Percentiles rank a stretch among this genome's conserved stretches.
Evolutionary conservation across 2,329 filamentous ascomycete species (phyloP).

Genomic region (Lachnum nothofagi): DNA sequence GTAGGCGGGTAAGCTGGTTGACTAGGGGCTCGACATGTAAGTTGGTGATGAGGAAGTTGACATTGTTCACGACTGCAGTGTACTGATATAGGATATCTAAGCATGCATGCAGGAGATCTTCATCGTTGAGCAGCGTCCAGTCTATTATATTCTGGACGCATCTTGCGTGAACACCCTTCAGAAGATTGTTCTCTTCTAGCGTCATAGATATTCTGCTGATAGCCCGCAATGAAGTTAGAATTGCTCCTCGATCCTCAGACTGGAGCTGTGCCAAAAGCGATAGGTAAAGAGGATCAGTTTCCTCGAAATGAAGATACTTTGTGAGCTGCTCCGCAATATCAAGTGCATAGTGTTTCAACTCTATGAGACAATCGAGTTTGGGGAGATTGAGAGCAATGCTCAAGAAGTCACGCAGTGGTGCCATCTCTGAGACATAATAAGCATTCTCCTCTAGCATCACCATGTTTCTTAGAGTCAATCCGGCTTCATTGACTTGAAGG

Average conservation of each 20-base stretch:
- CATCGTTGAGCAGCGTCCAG: conserved; percentile 78
- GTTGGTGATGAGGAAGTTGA: conserved; percentile 63
- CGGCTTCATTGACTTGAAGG: conserved; percentile 76
- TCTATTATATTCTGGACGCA: conserved; percentile 64
- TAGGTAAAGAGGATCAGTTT: conserved; percentile 72
- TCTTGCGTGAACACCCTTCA: conserved; percentile 63
- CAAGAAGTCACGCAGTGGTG: conserved; percentile 72
- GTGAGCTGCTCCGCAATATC: conserved; percentile 91
- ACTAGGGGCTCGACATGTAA: conserved; percentile 63
- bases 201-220: conserved; percentile 86
- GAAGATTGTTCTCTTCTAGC: conserved; percentile 69
- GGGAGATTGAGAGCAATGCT: conserved; percentile 79
- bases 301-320: conserved; percentile 67
- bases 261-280: conserved; percentile 61
- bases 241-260: conserved; percentile 72
- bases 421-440: conserved; percentile 68
- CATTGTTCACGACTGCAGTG: conserved; percentile 78
- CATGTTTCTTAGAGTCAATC: conserved; percentile 90
- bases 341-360: conserved; percentile 84
- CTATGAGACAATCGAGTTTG: conserved; percentile 63
- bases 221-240: conserved; percentile 74
- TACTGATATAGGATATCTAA: conserved; percentile 96
- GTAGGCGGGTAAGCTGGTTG: conserved; percentile 70
- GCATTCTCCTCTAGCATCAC: conserved; percentile 89
- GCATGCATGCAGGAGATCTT: conserved; percentile 81